These are phyloP conservation scores for Xylaria sp. DNA, from an alignment of 2,329 filamentous ascomycete genomes.

Conservation along the genomic window DNA sequence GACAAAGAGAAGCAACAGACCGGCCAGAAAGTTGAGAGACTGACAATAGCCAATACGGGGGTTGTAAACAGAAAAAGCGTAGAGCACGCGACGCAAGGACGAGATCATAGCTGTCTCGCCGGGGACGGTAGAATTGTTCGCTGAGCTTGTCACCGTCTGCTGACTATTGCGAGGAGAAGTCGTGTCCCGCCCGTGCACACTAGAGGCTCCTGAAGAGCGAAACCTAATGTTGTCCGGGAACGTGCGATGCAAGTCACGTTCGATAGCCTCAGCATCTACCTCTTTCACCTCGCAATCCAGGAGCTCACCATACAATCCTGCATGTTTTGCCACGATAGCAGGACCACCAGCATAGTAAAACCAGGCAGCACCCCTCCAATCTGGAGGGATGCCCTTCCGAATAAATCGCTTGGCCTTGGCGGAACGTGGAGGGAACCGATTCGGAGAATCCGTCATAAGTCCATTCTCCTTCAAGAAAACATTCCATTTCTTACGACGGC, in stretches of 20 bases:
- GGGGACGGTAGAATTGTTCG: constrained; percentile 46
- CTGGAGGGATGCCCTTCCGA: constrained; percentile 91
- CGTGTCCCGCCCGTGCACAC: constrained; percentile 49
- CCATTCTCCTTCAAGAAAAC: constrained; percentile 80
- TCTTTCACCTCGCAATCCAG: constrained; percentile 72
- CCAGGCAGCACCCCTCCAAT: constrained; percentile 96
- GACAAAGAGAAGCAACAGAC: constrained; percentile 88
- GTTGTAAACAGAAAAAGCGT: constrained; percentile 91
- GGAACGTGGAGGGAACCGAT: constrained; percentile 81
- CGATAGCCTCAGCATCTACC: constrained; percentile 87
- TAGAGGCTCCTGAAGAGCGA: constrained; percentile 66
- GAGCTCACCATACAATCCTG: constrained; percentile 79
- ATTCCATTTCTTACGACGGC: constrained; percentile 84
- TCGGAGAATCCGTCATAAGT: constrained; percentile 76
- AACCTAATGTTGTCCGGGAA: constrained; percentile 95
- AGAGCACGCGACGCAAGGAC: constrained; percentile 84
- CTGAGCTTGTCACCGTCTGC: constrained; percentile 51
- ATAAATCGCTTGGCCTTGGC: constrained; percentile 90
- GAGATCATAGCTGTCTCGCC: constrained; percentile 81
- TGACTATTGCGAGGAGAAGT: constrained; percentile 52
- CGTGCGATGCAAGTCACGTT: constrained; percentile 91
- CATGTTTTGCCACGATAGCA: constrained; percentile 78
- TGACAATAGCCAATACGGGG: constrained; percentile 95
- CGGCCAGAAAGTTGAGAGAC: constrained; percentile 93
- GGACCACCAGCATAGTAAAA: constrained; percentile 95